Base-by-base conservation (phyloP, 1,139 yeast species). In the Debaryomycetaceae sp. region DNA sequence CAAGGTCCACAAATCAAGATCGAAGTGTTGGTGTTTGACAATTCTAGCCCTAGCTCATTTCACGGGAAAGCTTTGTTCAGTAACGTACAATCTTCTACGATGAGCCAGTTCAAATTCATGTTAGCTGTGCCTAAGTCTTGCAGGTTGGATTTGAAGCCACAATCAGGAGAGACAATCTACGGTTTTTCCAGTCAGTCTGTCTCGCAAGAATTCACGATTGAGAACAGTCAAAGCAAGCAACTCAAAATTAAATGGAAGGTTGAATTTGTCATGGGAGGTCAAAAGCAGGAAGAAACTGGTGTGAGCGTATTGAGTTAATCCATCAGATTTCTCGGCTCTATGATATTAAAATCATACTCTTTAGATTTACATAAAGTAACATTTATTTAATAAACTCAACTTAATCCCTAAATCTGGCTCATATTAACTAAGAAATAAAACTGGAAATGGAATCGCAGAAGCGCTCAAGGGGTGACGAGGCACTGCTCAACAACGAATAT, bases 201-300 rank as follows among this genome's bases (percentile, higher is more conserved):
- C 17, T 69, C 73, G 5, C 96, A 88, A 62, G 69, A 66, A 27
- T 77, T 84, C 46, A 60, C 64, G n/a, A 75, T 91, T 48, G 81
- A 76, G 42, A 80, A 82, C 55, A 76, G 81, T 4, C 53, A 60
- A 3, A 60, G 62, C 42, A 71, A 71, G 51, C 64, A 76, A 22
- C 72, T 88, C 54, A 90, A 88, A 65, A 72, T 91, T 47, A 86
- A 90, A 62, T 91, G 95, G 95, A 88, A 86, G 62, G 77, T 81
- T 29, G 79, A 80, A 48, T 90, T 82, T 59, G 57, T 57, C 13
- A 58, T 75, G 6, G 77, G 76, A 43, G 83, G 81, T 11, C 58
- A 64, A 13, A 61, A 63, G 9, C 64, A 64, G 34, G 84, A 78
- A 56, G 87, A 81, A 51, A 73, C 81, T 13, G 87, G 88, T 13